Percentiles rank a stretch among this genome's conserved stretches.
Conservation (phyloP, 2,329 filamentous ascomycete genomes). For the Cladophialophora exuberans region DNA sequence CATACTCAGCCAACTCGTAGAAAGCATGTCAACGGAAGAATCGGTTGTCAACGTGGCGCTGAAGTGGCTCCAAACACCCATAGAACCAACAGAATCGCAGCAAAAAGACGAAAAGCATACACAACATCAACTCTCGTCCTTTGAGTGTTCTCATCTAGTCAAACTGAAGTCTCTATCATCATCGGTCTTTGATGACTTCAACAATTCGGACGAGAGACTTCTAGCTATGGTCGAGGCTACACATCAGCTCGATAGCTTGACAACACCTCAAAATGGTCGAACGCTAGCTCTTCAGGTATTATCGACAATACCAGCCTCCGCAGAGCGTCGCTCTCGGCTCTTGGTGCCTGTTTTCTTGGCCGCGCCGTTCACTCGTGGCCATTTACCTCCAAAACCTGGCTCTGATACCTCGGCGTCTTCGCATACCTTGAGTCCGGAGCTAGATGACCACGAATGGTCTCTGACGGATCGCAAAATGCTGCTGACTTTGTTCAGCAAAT, state of each 20-base stretch:
- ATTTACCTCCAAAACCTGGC: constrained; percentile 14
- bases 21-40: constrained; percentile 72
- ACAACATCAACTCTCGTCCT: constrained; percentile 55
- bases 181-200: constrained; percentile 57
- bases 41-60: constrained; percentile 73
- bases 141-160: constrained; percentile 78
- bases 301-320: constrained; percentile 70
- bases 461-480: constrained; percentile 77
- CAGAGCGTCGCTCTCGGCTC: constrained; percentile 82
- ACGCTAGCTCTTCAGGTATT: constrained; percentile 81
- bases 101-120: not conserved
- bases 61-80: constrained; percentile 65
- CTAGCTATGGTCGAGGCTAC: constrained; percentile 61
- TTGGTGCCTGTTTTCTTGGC: constrained; percentile 84
- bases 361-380: constrained; percentile 55
- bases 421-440: constrained; percentile 32
- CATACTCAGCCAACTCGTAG: constrained; percentile 73
- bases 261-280: constrained; percentile 56
- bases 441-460: constrained; percentile 43
- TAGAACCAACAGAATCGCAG: not conserved
- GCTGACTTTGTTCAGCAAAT: constrained; percentile 79
- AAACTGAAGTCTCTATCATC: constrained; percentile 59
- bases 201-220: constrained; percentile 62
- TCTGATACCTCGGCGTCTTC: constrained; percentile 29
- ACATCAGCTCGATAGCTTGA: constrained; percentile 21